A percentile compares a stretch with the other conserved stretches of the same genome.
Conservation (phyloP, 2,329 filamentous ascomycete species). For the Pyricularia sp. region DNA sequence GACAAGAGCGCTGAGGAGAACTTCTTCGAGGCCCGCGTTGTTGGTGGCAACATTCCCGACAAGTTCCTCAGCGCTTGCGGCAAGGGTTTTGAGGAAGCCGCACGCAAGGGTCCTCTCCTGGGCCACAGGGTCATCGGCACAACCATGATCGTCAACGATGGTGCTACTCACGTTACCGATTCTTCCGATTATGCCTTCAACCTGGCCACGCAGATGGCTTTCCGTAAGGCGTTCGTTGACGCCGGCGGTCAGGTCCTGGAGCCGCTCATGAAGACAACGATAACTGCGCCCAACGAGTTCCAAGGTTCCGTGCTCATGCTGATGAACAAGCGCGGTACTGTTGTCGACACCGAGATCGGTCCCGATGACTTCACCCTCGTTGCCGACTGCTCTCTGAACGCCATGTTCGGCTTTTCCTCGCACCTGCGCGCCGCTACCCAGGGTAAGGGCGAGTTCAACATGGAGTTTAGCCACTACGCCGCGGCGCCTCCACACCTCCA, state of each 20-base stretch:
- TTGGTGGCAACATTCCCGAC: slow-evolving; percentile 85
- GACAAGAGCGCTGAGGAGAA: slow-evolving; percentile 57
- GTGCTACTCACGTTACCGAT: slow-evolving; percentile 94
- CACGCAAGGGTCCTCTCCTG: slow-evolving; percentile 79
- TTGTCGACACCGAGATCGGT: slow-evolving; percentile 91
- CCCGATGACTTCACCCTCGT: slow-evolving; percentile 87
- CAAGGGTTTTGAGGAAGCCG: slow-evolving; percentile 83
- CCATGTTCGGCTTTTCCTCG: slow-evolving; percentile 95
- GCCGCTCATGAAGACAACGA: slow-evolving; percentile 95
- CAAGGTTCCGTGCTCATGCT: slow-evolving; percentile 92
- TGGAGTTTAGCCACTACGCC: slow-evolving; percentile 98
- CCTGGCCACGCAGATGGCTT: slow-evolving; percentile 88
- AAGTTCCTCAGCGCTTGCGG: slow-evolving; percentile 92
- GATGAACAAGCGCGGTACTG: slow-evolving; percentile 93
- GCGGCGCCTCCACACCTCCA: slow-evolving; percentile 82
- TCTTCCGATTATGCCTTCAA: slow-evolving; percentile 96
- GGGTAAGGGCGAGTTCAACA: slow-evolving; percentile 96
- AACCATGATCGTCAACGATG: slow-evolving; percentile 89
- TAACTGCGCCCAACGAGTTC: slow-evolving; percentile 94
- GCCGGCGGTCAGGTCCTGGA: slow-evolving; percentile 80
- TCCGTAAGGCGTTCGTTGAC: slow-evolving; percentile 83
- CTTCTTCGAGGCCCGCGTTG: slow-evolving; percentile 76
- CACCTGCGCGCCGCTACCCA: slow-evolving; percentile 89
- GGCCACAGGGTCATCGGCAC: slow-evolving; percentile 89
- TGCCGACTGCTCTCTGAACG: slow-evolving; percentile 87